Conservation (phyloP, 306 rosid genomes). For the Crataegus laevigata region DNA sequence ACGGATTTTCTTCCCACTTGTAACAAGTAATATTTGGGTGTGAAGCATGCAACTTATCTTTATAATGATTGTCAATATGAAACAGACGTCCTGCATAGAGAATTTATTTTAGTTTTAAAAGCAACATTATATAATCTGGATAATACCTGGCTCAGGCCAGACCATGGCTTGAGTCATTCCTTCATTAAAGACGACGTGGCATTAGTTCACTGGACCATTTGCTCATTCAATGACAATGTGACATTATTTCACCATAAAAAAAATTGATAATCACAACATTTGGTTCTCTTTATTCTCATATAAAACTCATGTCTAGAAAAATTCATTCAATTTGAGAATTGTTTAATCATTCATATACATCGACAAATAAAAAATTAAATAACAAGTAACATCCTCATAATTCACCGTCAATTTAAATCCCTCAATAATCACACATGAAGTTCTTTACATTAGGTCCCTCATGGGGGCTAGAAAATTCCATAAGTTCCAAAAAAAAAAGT, state of each 20-base stretch:
- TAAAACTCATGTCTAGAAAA: not conserved
- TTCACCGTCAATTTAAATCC: not conserved
- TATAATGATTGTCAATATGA: not conserved
- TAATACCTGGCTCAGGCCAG: too few relatives aligned
- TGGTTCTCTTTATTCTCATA: not conserved
- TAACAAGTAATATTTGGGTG: not conserved
- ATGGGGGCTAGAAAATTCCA: not conserved
- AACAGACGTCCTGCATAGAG: too few relatives aligned
- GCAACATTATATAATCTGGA: too few relatives aligned
- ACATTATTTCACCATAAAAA: too few relatives aligned
- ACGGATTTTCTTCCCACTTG: not conserved
- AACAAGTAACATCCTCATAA: not conserved
- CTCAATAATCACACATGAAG: not conserved
- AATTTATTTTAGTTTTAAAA: too few relatives aligned
- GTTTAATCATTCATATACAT: too few relatives aligned
- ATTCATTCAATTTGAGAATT: too few relatives aligned
- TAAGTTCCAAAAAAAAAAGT: not conserved
- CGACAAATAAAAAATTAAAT: not conserved
- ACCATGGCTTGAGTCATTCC: too few relatives aligned
- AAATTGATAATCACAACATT: not conserved
- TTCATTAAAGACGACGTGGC: too few relatives aligned
- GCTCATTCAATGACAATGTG: not conserved
- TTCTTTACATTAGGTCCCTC: conserved; percentile 1
- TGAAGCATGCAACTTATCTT: not conserved
- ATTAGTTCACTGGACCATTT: too few relatives aligned